Evolutionary conservation across 2,329 filamentous ascomycete species (phyloP).

Genomic region (Pleoardoris graminearum): DNA sequence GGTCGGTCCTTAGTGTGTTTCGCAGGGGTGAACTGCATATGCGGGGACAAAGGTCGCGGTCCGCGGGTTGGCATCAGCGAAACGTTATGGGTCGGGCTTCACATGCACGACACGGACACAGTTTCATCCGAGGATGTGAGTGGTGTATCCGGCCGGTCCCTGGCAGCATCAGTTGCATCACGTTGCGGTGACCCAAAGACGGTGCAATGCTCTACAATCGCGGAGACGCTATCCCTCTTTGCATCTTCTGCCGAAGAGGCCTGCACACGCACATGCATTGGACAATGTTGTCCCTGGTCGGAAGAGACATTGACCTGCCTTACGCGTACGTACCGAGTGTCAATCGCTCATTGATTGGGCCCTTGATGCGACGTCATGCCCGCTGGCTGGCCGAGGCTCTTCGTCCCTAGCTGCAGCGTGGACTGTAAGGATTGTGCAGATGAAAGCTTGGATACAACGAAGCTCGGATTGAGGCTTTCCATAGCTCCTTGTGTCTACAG

Average conservation of each 20-base stretch:
- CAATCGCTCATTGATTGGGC: conserved; percentile 2
- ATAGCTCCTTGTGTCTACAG: conserved; percentile 11
- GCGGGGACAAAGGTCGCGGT: conserved; percentile 10
- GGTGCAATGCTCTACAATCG: conserved; percentile 15
- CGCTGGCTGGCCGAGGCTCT: conserved; percentile 10
- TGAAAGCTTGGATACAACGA: conserved; percentile 16
- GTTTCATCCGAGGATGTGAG: conserved; percentile 7
- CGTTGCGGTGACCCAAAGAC: conserved; percentile 16
- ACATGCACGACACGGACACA: conserved; percentile 15
- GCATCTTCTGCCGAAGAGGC: conserved; percentile 15
- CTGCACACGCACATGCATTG: conserved; percentile 14
- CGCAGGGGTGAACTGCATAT: conserved; percentile 7
- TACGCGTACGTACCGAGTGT: conserved; percentile 9
- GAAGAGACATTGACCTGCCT: conserved; percentile 12
- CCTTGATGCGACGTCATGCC: conserved; percentile 13
- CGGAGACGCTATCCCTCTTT: conserved; percentile 23
- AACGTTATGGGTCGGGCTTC: conserved; percentile 1
- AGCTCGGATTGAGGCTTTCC: conserved; percentile 12
- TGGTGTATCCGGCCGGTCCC: conserved; percentile 15
- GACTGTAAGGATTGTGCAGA: conserved; percentile 1
- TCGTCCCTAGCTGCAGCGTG: conserved; percentile 9
- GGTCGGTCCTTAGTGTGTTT: not conserved
- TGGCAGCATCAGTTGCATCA: conserved; percentile 11
- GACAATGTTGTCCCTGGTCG: conserved; percentile 12
- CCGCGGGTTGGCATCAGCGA: conserved; percentile 1